Evolutionary conservation across 1,284 basidiomycete genomes (phyloP).

Genomic region (Rhodotorula sp.): DNA sequence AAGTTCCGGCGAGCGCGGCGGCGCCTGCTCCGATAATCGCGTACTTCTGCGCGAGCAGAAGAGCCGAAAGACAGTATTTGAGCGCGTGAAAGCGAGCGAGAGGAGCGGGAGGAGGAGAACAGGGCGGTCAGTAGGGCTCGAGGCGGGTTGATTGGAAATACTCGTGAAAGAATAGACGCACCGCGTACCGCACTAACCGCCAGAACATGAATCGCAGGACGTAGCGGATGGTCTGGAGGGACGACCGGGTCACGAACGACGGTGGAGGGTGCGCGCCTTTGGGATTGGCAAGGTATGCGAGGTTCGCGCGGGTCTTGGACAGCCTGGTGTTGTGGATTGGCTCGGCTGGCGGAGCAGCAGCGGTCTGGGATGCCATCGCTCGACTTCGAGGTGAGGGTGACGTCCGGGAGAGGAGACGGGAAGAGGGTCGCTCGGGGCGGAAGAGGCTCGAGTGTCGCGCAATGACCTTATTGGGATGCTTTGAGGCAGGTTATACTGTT

Average conservation of each 20-base stretch:
- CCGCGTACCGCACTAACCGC: slow-evolving; percentile 49
- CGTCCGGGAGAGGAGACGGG: background rate
- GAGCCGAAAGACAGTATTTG: background rate
- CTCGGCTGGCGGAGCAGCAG: background rate
- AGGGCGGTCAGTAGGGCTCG: too few species aligned
- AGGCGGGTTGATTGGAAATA: too few species aligned
- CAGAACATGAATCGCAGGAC: slow-evolving; percentile 51
- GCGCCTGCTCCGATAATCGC: slow-evolving; percentile 28
- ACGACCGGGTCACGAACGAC: slow-evolving; percentile 49
- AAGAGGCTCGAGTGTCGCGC: too few species aligned
- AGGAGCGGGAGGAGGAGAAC: background rate
- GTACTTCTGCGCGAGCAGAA: slow-evolving; percentile 28
- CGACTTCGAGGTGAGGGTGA: background rate
- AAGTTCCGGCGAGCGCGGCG: slow-evolving; percentile 28
- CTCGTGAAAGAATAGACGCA: background rate
- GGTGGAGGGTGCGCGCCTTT: slow-evolving; percentile 47
- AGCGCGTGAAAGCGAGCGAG: background rate
- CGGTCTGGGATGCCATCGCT: background rate
- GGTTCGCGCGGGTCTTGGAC: slow-evolving; percentile 40
- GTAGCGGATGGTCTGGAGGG: slow-evolving; percentile 52
- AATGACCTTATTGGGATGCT: too few species aligned
- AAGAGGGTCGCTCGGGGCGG: too few species aligned
- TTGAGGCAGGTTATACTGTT: too few species aligned
- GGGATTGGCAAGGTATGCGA: slow-evolving; percentile 51
- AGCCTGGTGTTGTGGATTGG: background rate